Evolutionary conservation across 345 rosid genomes (phyloP).

Genomic region (Hevea brasiliensis): DNA sequence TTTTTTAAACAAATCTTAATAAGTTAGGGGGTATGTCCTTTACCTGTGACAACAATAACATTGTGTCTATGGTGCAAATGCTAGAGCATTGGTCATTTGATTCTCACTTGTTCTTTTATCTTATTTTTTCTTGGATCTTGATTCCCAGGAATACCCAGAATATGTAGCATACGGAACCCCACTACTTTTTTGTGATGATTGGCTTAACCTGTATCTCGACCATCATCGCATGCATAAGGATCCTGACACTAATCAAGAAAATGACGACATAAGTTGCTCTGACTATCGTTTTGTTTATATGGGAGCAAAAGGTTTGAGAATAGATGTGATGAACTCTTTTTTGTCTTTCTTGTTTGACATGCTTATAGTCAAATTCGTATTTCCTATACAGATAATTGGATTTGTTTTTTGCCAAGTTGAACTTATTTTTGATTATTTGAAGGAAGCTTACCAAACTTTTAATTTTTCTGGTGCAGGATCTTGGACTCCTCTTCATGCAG

Average conservation of each 20-base stretch:
- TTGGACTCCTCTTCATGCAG: conserved; percentile 96
- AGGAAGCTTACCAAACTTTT: conserved; percentile 16
- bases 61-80: conserved; percentile 12
- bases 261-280: conserved; percentile 69
- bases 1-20: neutral
- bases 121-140: conserved; percentile 19
- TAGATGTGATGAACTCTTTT: conserved; percentile 10
- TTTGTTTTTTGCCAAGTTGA: conserved; percentile 16
- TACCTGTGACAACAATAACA: neutral
- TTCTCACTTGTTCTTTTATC: conserved; percentile 5
- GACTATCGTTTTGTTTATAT: conserved; percentile 95
- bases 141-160: conserved; percentile 80
- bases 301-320: conserved; percentile 83
- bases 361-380: conserved; percentile 4
- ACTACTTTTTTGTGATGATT: conserved; percentile 64
- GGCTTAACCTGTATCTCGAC: conserved; percentile 88
- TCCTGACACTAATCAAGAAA: conserved; percentile 45
- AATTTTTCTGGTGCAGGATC: conserved; percentile 60
- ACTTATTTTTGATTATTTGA: conserved; percentile 19
- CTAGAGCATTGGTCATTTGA: conserved; percentile 7
- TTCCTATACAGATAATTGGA: neutral
- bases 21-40: neutral
- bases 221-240: conserved; percentile 64
- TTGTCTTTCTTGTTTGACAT: conserved; percentile 8
- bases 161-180: conserved; percentile 76